Base-by-base conservation (phyloP, 2,329 filamentous ascomycete genomes). In the Ophiocordyceps unilateralis region DNA sequence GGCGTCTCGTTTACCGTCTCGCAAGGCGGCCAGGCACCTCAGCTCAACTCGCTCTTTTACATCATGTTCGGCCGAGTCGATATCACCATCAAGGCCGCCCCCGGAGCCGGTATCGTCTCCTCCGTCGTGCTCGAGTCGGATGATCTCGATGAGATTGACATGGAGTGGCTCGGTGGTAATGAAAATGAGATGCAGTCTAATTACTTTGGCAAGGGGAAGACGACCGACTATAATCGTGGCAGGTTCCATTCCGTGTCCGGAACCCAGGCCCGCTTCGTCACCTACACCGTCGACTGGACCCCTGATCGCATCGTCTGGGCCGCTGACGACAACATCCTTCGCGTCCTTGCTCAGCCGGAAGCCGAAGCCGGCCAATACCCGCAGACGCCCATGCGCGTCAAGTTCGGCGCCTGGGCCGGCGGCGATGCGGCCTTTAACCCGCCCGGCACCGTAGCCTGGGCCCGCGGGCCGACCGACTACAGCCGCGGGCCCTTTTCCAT, bases 21-120 rank as follows among this genome's bases (percentile, higher is more conserved):
- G 42, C 67, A 78, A 55, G 70, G 78, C 41, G 88, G 89, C 45
- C 85, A 98, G 57, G 76, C 86, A 3, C 91, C 91, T 0, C 82
- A 89, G 59, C 75, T 98, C 47, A 73, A 74, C 49, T 93, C 87
- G 47, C 76, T 91, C 54, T 96, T 93, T 75, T 96, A 95, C 70
- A 94, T 98, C 66, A 96, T 98, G 91, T 98, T 95, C 59, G 91
- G 91, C 51, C 83, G 81, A 49, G 83, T 95, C 56, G 83, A 93
- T 50, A 76, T 88, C 51, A 80, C 76, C 26, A 72, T 95, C 67
- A 88, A 89, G 63, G 78, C 85, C 22, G 87, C 91, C 10, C 81
- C 87, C 0, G 91, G 91, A 8, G 78, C 76, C 10, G 91, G 91
- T 46, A 95, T 98, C 53, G 88, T 98, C 50, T 94, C 85, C 60